These are phyloP conservation scores for Barnettozyma botsteinii DNA, from an alignment of 805 yeast species.

Conservation along the genomic window DNA sequence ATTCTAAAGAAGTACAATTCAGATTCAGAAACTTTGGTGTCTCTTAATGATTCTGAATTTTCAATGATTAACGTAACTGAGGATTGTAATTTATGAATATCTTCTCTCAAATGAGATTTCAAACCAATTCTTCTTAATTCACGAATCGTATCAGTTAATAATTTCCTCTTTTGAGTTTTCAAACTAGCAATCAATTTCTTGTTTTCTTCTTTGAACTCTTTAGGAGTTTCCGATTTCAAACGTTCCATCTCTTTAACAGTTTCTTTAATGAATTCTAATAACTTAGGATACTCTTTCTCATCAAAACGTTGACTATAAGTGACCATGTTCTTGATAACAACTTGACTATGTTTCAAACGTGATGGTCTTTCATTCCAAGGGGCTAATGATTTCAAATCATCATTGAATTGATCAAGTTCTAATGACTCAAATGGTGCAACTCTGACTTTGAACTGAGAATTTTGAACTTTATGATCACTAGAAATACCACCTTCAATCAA, in stretches of 20 bases:
- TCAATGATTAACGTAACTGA: conserved; percentile 61
- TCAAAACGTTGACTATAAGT: conserved; percentile 34
- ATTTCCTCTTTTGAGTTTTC: conserved; percentile 73
- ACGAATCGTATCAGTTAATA: conserved; percentile 70
- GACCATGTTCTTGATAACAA: conserved; percentile 52
- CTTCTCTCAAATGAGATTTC: conserved; percentile 57
- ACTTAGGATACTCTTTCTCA: conserved; percentile 37
- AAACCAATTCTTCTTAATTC: conserved; percentile 76
- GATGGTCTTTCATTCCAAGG: conserved; percentile 53
- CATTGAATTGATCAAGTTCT: conserved; percentile 10
- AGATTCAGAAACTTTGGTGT: conserved; percentile 38
- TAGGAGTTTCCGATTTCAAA: conserved; percentile 75
- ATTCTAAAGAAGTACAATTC: conserved; percentile 56
- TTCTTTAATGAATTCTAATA: conserved; percentile 50
- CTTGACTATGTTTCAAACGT: conserved; percentile 44
- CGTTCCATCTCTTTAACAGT: conserved; percentile 52
- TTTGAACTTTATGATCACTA: conserved; percentile 15
- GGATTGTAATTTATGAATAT: conserved; percentile 55
- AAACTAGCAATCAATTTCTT: conserved; percentile 66
- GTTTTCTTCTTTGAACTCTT: conserved; percentile 58
- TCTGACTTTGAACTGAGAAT: conserved; percentile 5
- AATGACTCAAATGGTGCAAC: conserved; percentile 9
- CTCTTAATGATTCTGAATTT: conserved; percentile 40
- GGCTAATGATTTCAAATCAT: conserved; percentile 25
- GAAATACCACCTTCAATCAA: conserved; percentile 59